Evolutionary conservation across 139 green algal species (phyloP), one percentile per base, ranked within the genome.

Genomic region (Zygnema circumcarinatum): DNA sequence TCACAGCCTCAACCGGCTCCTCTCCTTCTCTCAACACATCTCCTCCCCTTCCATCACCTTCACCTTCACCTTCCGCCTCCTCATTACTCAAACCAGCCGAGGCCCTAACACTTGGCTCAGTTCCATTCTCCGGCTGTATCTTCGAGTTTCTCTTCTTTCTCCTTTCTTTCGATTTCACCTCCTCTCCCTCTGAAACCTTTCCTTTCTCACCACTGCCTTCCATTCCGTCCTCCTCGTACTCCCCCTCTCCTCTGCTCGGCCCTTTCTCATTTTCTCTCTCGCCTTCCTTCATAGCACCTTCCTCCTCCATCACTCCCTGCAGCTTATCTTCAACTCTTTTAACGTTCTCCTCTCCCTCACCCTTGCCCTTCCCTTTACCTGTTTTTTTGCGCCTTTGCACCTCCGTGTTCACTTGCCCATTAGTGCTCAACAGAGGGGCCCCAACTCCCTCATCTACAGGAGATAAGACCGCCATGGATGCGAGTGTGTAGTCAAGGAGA

Each of bases 401-500:
- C 47, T 62, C 47, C 16, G n/a, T n/a, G n/a, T n/a, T n/a, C n/a
- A n/a, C n/a, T n/a, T n/a, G n/a, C n/a, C n/a, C n/a, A n/a, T n/a
- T n/a, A n/a, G n/a, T n/a, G n/a, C n/a, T n/a, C n/a, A n/a, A n/a
- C n/a, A n/a, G n/a, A n/a, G n/a, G n/a, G n/a, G n/a, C 47, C 16
- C 47, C 47, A 7, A 25, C 16, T 62, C 7, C 38, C 76, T 54
- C 76, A 54, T 72, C 0, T 36, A 32, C 40, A n/a, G 41, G 79
- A 67, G 39, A 39, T 31, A 97, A 84, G 47, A 98, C 93, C 40
- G 94, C 90, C 93, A 97, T 96, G 38, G 89, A 81, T 33, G 89
- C 92, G 40, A 98, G 90, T 0, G 94, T 95, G 89, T 96, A 97
- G 84, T 98, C 96, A 1, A 98, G 85, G 25, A 98, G 76, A 92